Base-by-base conservation (phyloP, 345 rosid species). In the Camelina laxa region DNA sequence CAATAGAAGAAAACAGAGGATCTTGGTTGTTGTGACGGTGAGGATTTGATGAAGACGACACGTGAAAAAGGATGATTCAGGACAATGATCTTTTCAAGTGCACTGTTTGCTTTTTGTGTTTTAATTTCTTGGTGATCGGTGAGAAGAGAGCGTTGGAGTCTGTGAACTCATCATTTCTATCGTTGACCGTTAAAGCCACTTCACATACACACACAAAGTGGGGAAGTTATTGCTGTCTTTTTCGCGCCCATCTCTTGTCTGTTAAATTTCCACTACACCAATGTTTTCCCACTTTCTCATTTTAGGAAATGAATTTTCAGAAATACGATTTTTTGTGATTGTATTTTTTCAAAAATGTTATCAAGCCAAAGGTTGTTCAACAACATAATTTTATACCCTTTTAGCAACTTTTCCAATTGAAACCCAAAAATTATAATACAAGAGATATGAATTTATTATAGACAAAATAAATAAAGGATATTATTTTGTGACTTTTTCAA, bases 41-140 rank as follows among this genome's bases (percentile, higher is more conserved):
- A 71, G 77, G 77, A 77, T 77, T 77, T 77, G 81, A 77, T 72
- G 69, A 77, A 77, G 81, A 77, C 81, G 81, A 77, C 81, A 77
- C 81, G 81, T 77, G 81, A 77, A 72, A 66, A 78, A 59, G 73
- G 68, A 57, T 72, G 69, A 50, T 31, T 71, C 50, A 41, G 51
- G 73, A 77, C 73, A 72, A 27, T 63, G 71, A 69, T 61, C 74
- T 75, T 68, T 58, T 33, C 2, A 48, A 60, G 53, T 70, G 47
- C 61, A 3, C 20, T 51, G 65, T 31, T 47, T 36, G 45, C 60
- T 75, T 75, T 74, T 14, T 41, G 44, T 51, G 69, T 62, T 8
- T 39, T 55, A 63, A 24, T 76, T 47, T 45, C 39, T 45, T 62
- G 75, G 80, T 63, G 65, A 55, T 42, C 42, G 70, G 36, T 64